Evolutionary conservation across 2,329 filamentous ascomycete genomes (phyloP), one percentile per base, ranked within the genome.

Genomic region (Aspergillus floridensis): DNA sequence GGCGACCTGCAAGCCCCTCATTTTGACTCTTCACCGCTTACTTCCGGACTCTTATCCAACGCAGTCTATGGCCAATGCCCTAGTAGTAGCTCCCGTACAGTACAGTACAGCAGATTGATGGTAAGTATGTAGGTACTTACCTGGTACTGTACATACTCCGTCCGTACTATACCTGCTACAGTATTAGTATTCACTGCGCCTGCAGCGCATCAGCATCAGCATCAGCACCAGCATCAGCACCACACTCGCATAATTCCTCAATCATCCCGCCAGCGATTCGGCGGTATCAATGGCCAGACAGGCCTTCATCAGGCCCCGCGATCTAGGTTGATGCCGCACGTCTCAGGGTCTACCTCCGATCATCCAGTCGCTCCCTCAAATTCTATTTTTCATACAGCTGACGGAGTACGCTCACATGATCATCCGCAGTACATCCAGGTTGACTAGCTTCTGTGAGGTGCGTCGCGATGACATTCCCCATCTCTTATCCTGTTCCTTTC

Each of bases 321-420:
- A 31, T 26, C 50, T 58, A 51, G 38, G 26, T 49, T 26, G 35
- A 31, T 52, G 52, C 46, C 50, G 31, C 31, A 35, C 46, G 32
- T 52, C 53, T 59, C 48, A 56, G 53, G 53, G 53, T 48, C 54
- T 47, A 26, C 32, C 54, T 41, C 38, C 16, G 51, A 61, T 54
- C 53, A 44, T 51, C 48, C 26, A 49, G 59, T 61, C 47, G 38
- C 31, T 49, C 55, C 49, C 35, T 16, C 44, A 26, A 31, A 35
- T 53, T 46, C 44, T n/a, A 32, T 49, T 41, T 35, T 53, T 44
- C 46, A 44, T 47, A 24, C 44, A 57, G 35, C 52, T 55, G 53
- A 53, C 52, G 55, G 56, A 44, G 41, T 53, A 60, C 57, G 58
- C 58, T 66, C 66, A 66, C 66, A 64, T 68, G 66, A 67, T 58